Evolutionary conservation across 139 green algal genomes (phyloP), one percentile per base, ranked within the genome.

Genomic region (Chlorella ohadii): DNA sequence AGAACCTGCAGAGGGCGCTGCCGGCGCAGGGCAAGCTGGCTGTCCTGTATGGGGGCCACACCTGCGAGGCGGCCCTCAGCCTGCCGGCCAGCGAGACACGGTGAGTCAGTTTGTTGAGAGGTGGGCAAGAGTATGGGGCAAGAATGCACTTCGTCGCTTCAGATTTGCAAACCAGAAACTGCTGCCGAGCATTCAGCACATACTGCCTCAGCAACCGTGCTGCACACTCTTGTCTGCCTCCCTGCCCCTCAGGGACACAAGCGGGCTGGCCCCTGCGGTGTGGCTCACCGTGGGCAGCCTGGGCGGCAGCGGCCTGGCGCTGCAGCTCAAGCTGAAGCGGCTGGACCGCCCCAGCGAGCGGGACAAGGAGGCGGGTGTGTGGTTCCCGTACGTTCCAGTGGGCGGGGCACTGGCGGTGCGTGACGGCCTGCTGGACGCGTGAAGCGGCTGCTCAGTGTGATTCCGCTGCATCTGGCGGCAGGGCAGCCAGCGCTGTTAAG

Each of bases 331-430:
- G 68, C 84, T 94, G 36, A 89, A 90, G 64, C 87, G 87, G 17
- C 65, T 82, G n/a, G 89, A 89, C 34, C 89, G 87, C 78, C 82
- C 89, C 1, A 84, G 79, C 66, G 87, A 94, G 81, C 77, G 92
- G 28, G 93, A 96, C 76, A 85, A 70, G 19, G 57, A 81, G 13
- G 72, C 72, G 5, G 92, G 94, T 23, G 81, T 85, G 16, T 96
- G 93, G 92, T 94, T 91, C 67, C 84, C 86, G 4, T 96, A 95
- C 72, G 87, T 94, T 41, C 87, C 88, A 0, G 85, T 92, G 12
- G 93, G 90, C 1, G 93, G 93, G 7, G 93, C 91, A 0, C 85
- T 96, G 31, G 93, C 93, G 1, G 75, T 93, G 72, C 55, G 84
- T 33, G 72, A 94, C 71, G 83, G 59, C 27, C 71, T 86, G 68